phyloP scores from a whole-genome alignment of 139 green algal species.

The Penium margaritaceum region DNA sequence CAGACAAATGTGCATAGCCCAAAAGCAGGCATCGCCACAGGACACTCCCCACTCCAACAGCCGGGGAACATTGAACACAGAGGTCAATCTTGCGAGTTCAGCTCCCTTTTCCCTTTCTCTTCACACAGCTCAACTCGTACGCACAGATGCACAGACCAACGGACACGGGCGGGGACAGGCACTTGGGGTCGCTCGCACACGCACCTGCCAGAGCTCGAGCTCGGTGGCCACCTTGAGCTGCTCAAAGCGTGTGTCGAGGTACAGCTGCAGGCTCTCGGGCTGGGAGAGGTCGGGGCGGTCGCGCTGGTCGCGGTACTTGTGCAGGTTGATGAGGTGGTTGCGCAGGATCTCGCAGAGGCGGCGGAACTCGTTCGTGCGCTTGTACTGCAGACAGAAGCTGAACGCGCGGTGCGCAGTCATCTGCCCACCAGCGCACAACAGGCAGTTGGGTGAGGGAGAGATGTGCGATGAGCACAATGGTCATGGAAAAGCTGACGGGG shows the following conservation, averaged over 20 bases:
- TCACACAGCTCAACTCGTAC: too few relatives aligned
- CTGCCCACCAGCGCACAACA: conserved; percentile 10
- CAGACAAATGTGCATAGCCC: too few relatives aligned
- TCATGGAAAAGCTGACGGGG: not conserved
- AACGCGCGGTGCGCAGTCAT: conserved; percentile 72
- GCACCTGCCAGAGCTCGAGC: conserved; percentile 91
- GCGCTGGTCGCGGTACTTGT: conserved; percentile 80
- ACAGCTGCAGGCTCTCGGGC: conserved; percentile 80
- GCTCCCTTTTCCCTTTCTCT: too few relatives aligned
- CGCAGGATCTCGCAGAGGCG: conserved; percentile 95
- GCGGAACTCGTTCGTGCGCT: conserved; percentile 92
- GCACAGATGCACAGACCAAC: too few relatives aligned
- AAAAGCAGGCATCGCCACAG: too few relatives aligned
- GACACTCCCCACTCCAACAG: too few relatives aligned
- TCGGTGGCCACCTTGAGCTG: conserved; percentile 90
- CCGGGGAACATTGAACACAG: too few relatives aligned
- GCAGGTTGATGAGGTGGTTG: conserved; percentile 90
- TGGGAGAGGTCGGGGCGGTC: conserved; percentile 83
- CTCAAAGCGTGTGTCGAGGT: conserved; percentile 95
- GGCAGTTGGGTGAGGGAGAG: not conserved
- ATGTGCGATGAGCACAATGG: not conserved
- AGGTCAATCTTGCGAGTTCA: too few relatives aligned
- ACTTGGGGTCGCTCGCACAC: too few relatives aligned
- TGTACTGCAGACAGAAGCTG: conserved; percentile 91
- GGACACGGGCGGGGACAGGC: too few relatives aligned